Percentiles rank a stretch among this genome's conserved stretches.
Evolutionary conservation across 257 asterid genomes (phyloP).

Genomic region (Nicotiana undulata): DNA sequence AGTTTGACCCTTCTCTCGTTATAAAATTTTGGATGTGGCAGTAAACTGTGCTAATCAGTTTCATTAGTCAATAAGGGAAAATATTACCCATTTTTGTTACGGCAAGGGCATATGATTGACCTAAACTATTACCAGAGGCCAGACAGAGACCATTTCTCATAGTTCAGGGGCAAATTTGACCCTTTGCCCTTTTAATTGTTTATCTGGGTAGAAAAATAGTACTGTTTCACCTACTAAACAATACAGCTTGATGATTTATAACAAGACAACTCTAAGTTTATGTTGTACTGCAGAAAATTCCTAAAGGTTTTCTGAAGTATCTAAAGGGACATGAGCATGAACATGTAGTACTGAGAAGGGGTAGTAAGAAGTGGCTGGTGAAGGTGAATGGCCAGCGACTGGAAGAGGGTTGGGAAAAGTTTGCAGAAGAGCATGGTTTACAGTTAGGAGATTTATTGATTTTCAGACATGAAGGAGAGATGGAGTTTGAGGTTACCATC

Average conservation of each 20-base stretch:
- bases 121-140: no score
- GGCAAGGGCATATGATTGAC: no score
- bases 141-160: no score
- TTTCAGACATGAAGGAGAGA: conserved; percentile 17
- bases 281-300: conserved; percentile 8
- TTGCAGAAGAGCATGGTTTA: background rate
- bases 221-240: no score
- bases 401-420: conserved; percentile 6
- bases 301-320: conserved; percentile 5
- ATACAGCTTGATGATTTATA: no score
- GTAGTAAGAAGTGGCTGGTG: conserved; percentile 1
- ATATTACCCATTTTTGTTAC: no score
- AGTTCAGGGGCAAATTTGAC: no score
- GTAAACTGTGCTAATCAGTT: no score
- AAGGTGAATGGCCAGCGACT: background rate
- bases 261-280: background rate
- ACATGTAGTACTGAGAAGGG: conserved; percentile 5
- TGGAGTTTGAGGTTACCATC: conserved; percentile 9
- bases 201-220: no score
- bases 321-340: background rate
- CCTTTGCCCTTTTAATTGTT: no score
- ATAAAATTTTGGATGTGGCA: background rate
- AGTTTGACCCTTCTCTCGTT: background rate
- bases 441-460: conserved; percentile 8
- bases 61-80: no score